These are phyloP conservation scores for Sphagnurus paluster DNA, from an alignment of 1,284 basidiomycete species.

Conservation along the genomic window DNA sequence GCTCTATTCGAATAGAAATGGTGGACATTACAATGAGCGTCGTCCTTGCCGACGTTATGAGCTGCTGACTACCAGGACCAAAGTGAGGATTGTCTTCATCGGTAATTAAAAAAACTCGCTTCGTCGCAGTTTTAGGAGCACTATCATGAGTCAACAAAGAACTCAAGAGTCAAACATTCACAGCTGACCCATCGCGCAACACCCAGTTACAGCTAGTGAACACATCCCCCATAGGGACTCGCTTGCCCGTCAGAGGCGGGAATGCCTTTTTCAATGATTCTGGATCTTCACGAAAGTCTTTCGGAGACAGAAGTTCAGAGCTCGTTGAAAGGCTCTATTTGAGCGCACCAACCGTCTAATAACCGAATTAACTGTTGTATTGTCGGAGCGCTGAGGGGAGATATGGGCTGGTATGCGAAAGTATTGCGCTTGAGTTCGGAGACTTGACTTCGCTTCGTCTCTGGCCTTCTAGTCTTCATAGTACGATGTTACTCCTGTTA, in stretches of 20 bases:
- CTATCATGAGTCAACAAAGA: slow-evolving; percentile 39
- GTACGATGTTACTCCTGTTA: slow-evolving; percentile 16
- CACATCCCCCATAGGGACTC: slow-evolving; percentile 77
- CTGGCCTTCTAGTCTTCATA: slow-evolving; percentile 49
- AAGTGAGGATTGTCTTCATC: slow-evolving; percentile 77
- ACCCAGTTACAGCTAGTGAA: slow-evolving; percentile 88
- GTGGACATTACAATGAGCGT: slow-evolving; percentile 57
- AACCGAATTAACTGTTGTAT: slow-evolving; percentile 75
- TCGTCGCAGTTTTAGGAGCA: slow-evolving; percentile 82
- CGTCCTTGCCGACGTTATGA: slow-evolving; percentile 66
- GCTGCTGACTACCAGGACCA: slow-evolving; percentile 48
- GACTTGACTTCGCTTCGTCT: slow-evolving; percentile 46
- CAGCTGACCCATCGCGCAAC: slow-evolving; percentile 78
- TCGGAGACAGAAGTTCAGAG: slow-evolving; percentile 7
- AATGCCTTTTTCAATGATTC: slow-evolving; percentile 55
- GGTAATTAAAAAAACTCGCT: slow-evolving; percentile 91
- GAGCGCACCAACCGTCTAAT: slow-evolving; percentile 57
- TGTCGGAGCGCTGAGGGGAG: slow-evolving; percentile 76
- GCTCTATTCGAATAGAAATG: neutral
- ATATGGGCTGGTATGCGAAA: slow-evolving; percentile 75
- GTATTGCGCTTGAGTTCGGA: slow-evolving; percentile 77
- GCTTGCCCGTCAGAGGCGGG: slow-evolving; percentile 56
- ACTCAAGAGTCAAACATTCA: neutral
- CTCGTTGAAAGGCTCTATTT: neutral
- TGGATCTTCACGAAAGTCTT: slow-evolving; percentile 61